Conservation (phyloP, 2,329 filamentous ascomycete species). For the Daldinia sp. region DNA sequence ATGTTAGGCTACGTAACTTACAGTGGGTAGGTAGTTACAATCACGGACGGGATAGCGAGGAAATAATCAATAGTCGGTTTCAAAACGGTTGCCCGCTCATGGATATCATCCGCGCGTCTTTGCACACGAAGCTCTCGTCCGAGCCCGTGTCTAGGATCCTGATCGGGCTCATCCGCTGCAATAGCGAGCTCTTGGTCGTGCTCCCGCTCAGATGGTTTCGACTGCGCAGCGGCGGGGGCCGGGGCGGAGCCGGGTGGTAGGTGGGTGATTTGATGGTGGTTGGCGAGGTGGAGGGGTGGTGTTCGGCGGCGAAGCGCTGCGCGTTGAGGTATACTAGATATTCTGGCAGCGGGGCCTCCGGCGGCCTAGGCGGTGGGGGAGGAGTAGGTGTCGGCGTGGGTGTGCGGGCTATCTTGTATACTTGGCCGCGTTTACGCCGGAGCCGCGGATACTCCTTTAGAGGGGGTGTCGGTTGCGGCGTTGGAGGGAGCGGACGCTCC, state of each 20-base stretch:
- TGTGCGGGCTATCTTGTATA: not conserved
- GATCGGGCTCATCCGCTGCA: not conserved
- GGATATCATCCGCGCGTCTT: not conserved
- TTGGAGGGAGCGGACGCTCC: not conserved
- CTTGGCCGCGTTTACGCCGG: slow-evolving; percentile 17
- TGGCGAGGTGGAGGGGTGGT: not conserved
- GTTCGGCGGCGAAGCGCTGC: slow-evolving; percentile 8
- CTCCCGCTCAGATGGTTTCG: not conserved
- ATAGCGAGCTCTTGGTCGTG: not conserved
- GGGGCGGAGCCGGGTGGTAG: not conserved
- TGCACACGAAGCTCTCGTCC: slow-evolving; percentile 24
- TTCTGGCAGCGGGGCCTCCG: slow-evolving; percentile 19
- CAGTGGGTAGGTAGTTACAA: too few species aligned
- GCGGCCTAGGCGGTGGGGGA: not conserved
- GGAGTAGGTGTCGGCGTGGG: not conserved
- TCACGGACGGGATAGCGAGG: too few species aligned
- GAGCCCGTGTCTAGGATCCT: not conserved
- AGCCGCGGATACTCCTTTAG: slow-evolving; percentile 6
- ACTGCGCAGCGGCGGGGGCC: not conserved
- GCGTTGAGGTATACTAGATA: slow-evolving; percentile 37
- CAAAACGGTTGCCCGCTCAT: too few species aligned
- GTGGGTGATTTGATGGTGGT: not conserved
- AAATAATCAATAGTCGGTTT: too few species aligned
- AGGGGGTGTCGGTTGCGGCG: not conserved
- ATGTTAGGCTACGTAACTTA: too few species aligned